Evolutionary conservation across 2,329 filamentous ascomycete genomes (phyloP).

Genomic region (Macrophomina phaseolina): DNA sequence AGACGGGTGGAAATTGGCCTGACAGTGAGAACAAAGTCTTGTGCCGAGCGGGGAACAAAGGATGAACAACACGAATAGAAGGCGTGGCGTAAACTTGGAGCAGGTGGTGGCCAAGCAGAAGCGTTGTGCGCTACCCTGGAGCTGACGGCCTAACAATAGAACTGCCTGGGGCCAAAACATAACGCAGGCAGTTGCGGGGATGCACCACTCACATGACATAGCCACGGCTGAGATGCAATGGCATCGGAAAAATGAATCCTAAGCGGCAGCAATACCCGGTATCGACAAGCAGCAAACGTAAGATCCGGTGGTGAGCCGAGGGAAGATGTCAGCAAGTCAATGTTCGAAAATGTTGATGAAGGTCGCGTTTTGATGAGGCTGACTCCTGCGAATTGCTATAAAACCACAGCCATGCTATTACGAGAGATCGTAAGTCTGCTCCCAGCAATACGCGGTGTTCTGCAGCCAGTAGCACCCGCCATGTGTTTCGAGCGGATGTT

Average conservation of each 20-base stretch:
- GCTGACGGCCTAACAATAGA: slow-evolving; percentile 22
- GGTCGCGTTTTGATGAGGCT: no score
- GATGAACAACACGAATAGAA: not conserved
- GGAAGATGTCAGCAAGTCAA: no score
- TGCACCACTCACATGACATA: not conserved
- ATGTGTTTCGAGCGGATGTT: not conserved
- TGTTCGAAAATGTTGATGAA: no score
- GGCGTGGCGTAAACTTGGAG: not conserved
- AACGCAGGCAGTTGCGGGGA: not conserved
- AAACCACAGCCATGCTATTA: no score
- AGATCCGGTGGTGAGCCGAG: no score
- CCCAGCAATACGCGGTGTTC: not conserved
- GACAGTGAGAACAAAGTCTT: slow-evolving; percentile 8
- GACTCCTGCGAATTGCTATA: no score
- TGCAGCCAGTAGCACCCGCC: not conserved
- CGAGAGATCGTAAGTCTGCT: no score
- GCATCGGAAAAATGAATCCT: not conserved
- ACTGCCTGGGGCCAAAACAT: not conserved
- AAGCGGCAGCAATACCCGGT: no score
- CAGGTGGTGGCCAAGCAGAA: slow-evolving; percentile 1
- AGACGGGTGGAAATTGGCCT: slow-evolving; percentile 13
- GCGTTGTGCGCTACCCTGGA: not conserved
- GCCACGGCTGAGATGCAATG: not conserved
- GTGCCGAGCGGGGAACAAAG: slow-evolving; percentile 1
- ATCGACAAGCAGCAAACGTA: no score